Evolutionary conservation across 2,329 filamentous ascomycete species (phyloP).

Genomic region (Hyphodiscus sp.): DNA sequence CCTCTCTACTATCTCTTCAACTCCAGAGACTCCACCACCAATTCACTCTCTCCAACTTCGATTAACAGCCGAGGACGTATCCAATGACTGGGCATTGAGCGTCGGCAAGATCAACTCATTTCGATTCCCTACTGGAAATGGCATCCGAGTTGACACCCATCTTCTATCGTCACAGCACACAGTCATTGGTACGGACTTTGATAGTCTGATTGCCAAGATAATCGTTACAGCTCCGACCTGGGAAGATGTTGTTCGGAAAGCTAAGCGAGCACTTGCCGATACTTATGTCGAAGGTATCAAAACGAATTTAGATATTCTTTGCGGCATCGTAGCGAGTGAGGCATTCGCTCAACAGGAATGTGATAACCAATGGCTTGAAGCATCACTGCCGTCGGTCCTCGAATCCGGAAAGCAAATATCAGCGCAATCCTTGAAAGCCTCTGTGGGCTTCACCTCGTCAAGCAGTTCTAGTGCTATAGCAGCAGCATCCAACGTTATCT

Average conservation of each 20-base stretch:
- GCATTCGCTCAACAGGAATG: constrained; percentile 42
- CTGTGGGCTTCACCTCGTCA: constrained; percentile 14
- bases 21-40: constrained; percentile 28
- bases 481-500: constrained; percentile 36
- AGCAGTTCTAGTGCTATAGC: constrained; percentile 26
- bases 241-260: constrained; percentile 46
- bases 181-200: constrained; percentile 40
- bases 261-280: constrained; percentile 48
- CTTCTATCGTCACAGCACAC: constrained; percentile 32
- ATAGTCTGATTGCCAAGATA: constrained; percentile 42
- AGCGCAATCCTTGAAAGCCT: constrained; percentile 31
- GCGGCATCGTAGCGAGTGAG: constrained; percentile 43
- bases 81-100: constrained; percentile 45
- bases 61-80: constrained; percentile 37
- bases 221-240: constrained; percentile 42
- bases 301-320: constrained; percentile 50
- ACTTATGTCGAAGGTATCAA: constrained; percentile 49
- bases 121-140: constrained; percentile 49
- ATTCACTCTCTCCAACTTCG: constrained; percentile 38
- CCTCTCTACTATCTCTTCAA: constrained; percentile 25
- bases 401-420: constrained; percentile 28
- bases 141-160: constrained; percentile 40
- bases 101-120: constrained; percentile 53
- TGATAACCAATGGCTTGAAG: constrained; percentile 53
- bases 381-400: constrained; percentile 34